Evolutionary conservation across 176 grass and related monocot species (phyloP), one percentile per base, ranked within the genome.

Genomic region (Phoenix dactylifera): DNA sequence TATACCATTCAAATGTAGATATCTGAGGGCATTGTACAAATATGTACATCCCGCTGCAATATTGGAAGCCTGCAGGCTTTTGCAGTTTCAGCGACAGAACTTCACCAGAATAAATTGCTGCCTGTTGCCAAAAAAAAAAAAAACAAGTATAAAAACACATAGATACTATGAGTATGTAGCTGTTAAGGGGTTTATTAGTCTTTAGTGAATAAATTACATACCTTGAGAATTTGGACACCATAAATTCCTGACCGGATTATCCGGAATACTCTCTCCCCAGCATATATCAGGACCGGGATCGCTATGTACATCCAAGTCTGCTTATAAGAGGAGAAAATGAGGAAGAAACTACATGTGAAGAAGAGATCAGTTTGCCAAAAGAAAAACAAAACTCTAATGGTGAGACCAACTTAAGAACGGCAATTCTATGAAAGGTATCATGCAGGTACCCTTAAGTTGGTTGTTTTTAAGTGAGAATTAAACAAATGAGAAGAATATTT

Each of bases 261-360:
- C 63, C 80, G 66, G 69, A 68, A 77, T 5, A 84, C 28, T 22
- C 81, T 24, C 52, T 89, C 86, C 58, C 74, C 74, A 9, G 76
- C 20, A 52, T 85, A 85, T 18, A 89, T 85, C 25, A 85, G 16
- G 18, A 89, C 65, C 5, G 86, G 81, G 65, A 89, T 52, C 1
- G 67, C 69, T 18, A 89, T 55, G 30, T 89, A 89, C 73, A 89
- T 84, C 86, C 86, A 89, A 48, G 86, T 89, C 86, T 89, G 64
- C 18, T 35, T 63, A 53, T 18, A 57, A 24, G 26, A 69, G 50
- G 51, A 70, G 63, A 54, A 44, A 44, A 44, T 44, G 35, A 44
- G 2, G 9, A 44, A 44, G 35, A 44, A 44, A 44, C 10, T 44
- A 44, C 35, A 44, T 12, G 35, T 3, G 26, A 19, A n/a, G 16